Base-by-base conservation (phyloP, 345 rosid genomes). In the Populus deltoides region DNA sequence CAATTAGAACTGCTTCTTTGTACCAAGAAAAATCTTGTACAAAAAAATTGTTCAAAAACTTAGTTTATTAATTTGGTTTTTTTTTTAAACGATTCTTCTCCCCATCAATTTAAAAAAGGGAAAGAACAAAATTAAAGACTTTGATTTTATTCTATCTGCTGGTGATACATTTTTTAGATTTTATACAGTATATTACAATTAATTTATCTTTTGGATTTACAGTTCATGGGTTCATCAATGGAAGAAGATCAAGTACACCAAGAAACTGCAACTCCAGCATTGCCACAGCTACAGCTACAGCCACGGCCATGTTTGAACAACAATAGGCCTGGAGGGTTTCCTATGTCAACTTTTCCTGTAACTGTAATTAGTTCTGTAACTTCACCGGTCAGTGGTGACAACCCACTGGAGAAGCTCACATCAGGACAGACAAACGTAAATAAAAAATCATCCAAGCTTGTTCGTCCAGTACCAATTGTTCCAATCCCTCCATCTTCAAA, bases 401-500 rank as follows among this genome's bases (percentile, higher is more conserved):
- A 74, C 24, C 71, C 84, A 1, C 72, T 78, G 79, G 85, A 83
- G 74, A 81, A 76, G 70, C 77, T 86, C 11, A 74, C 83, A 18
- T 55, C 81, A 70, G 83, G 90, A 51, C 49, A 74, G 27, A 74
- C 15, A 66, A 79, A 59, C 66, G 61, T 41, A 7, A 57, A 18
- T 10, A 57, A 70, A 65, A 5, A 76, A n/a, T 57, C 85, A 11
- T 15, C 79, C 4, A 88, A 90, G 72, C 83, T 77, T 16, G 66
- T 83, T 76, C 90, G 89, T 57, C 94, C 90, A 7, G 55, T 83
- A 63, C 91, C 97, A 35, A 66, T 86, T 16, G 75, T 83, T 75
- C 92, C 92, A 13, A 75, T 84, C 71, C 88, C 92, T 61, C 94
- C 94, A 29, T 89, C 97, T 25, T 80, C 91, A 36, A 91, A 85